Evolutionary conservation across 1,284 basidiomycete species (phyloP), one percentile per base, ranked within the genome.

Genomic region (Austroboletus rostrupii): DNA sequence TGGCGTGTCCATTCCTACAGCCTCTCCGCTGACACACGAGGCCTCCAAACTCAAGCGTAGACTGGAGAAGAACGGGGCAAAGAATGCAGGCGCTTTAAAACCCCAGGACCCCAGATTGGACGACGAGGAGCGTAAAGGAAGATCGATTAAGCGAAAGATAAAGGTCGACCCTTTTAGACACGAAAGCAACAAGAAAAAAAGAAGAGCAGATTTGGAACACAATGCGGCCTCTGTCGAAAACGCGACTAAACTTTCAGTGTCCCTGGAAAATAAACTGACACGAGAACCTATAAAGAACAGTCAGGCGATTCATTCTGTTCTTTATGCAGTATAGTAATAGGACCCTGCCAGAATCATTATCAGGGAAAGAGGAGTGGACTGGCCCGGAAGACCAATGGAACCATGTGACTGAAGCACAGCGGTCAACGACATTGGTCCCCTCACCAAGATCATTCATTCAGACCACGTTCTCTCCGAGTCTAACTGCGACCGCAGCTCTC

Each of bases 1-100:
- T 12, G 86, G 86, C 33, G 83, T 83, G 38, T 61, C 78, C 35
- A 68, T 80, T 26, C 78, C 83, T 16, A 77, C 77, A 43, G 65
- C 63, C 16, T 64, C 70, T 38, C 71, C 45, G 53, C 61, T 71
- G 33, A 70, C 70, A 39, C 70, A 72, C 46, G 83, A 78, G 54
- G 72, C 72, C 43, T 77, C 71, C 41, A 79, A 72, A 57, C 74
- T 82, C 44, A 83, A 80, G 61, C 72, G 73, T 48, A 80, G 76
- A 55, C 72, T 89, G 5, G 62, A 71, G 26, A 79, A 76, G 43
- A 76, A 66, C 48, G 59, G 70, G 40, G 71, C 73, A 53, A 85
- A 81, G 61, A 73, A 76, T n/a, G 52, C 62, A 14, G 58, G 71
- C 43, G 73, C 77, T 19, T 64, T 72, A 39, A 68, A 63, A 50